Conservation (phyloP, 805 yeast genomes). For the Candida oleophila region DNA sequence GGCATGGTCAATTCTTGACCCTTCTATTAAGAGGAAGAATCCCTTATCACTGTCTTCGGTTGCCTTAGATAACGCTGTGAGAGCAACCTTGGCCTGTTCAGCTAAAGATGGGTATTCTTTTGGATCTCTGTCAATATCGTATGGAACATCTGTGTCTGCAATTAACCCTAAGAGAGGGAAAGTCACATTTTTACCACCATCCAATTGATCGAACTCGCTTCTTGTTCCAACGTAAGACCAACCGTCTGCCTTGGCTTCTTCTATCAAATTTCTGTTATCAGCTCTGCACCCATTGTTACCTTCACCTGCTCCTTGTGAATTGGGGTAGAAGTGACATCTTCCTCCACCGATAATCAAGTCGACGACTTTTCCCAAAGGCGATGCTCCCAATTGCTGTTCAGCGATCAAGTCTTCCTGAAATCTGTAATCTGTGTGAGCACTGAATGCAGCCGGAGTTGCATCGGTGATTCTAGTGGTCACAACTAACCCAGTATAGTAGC, state of each 20-base stretch:
- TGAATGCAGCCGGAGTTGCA: conserved; percentile 92
- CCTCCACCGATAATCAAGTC: conserved; percentile 93
- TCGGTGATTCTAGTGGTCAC: conserved; percentile 92
- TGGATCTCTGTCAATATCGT: conserved; percentile 72
- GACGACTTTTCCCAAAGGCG: conserved; percentile 74
- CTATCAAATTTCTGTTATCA: conserved; percentile 68
- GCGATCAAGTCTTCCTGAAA: conserved; percentile 84
- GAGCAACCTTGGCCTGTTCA: conserved; percentile 75
- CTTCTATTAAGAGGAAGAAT: conserved; percentile 84
- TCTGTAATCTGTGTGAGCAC: conserved; percentile 75
- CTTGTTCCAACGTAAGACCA: conserved; percentile 66
- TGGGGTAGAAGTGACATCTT: conserved; percentile 74
- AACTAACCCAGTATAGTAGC: conserved; percentile 84
- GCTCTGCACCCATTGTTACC: conserved; percentile 63
- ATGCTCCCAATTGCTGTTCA: conserved; percentile 78
- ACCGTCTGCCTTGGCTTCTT: conserved; percentile 58
- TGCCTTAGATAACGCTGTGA: conserved; percentile 64
- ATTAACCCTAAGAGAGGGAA: conserved; percentile 78
- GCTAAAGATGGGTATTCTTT: conserved; percentile 69
- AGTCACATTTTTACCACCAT: conserved; percentile 58
- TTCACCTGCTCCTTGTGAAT: conserved; percentile 10
- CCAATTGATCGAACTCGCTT: conserved; percentile 52
- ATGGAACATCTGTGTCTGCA: conserved; percentile 79
- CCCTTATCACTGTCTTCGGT: conserved; percentile 76
- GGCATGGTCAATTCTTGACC: conserved; percentile 92